Evolutionary conservation across 176 grass and related monocot genomes (phyloP).

Genomic region (Aegilops umbellulata): DNA sequence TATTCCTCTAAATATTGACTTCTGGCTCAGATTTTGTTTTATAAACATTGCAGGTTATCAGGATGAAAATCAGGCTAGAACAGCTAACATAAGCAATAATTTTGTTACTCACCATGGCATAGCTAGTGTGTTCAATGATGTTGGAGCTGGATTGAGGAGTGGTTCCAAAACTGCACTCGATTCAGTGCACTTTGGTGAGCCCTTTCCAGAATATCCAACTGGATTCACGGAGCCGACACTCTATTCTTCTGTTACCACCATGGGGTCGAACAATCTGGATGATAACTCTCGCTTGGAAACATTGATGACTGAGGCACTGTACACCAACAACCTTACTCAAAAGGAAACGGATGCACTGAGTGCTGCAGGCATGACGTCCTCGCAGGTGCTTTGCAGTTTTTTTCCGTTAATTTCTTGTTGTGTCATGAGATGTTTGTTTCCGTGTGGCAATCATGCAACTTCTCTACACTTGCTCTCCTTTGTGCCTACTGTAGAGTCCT

Average conservation of each 20-base stretch:
- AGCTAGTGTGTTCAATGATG: constrained; percentile 56
- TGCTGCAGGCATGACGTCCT: constrained; percentile 48
- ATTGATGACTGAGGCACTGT: constrained; percentile 54
- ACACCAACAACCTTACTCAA: constrained; percentile 55
- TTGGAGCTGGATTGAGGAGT: constrained; percentile 43
- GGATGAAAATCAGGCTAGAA: constrained; percentile 47
- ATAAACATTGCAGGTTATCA: constrained; percentile 52
- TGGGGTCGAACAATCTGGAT: constrained; percentile 44
- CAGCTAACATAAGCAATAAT: constrained; percentile 50
- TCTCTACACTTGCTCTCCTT: background rate
- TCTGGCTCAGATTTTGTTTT: constrained; percentile 36
- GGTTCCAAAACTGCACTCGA: constrained; percentile 47
- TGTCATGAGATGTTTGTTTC: background rate
- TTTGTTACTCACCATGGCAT: constrained; percentile 53
- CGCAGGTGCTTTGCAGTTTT: constrained; percentile 57
- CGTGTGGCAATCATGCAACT: background rate
- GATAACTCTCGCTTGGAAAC: constrained; percentile 46
- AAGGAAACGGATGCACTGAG: constrained; percentile 45
- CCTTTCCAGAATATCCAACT: constrained; percentile 40
- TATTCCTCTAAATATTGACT: background rate
- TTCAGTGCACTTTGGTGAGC: constrained; percentile 53
- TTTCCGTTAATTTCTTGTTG: background rate
- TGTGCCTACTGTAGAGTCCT: background rate
- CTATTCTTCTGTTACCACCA: constrained; percentile 50
- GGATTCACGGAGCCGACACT: constrained; percentile 40